Conservation (phyloP, 768 basidiomycete genomes). For the Cystofilobasidium bisporidii region DNA sequence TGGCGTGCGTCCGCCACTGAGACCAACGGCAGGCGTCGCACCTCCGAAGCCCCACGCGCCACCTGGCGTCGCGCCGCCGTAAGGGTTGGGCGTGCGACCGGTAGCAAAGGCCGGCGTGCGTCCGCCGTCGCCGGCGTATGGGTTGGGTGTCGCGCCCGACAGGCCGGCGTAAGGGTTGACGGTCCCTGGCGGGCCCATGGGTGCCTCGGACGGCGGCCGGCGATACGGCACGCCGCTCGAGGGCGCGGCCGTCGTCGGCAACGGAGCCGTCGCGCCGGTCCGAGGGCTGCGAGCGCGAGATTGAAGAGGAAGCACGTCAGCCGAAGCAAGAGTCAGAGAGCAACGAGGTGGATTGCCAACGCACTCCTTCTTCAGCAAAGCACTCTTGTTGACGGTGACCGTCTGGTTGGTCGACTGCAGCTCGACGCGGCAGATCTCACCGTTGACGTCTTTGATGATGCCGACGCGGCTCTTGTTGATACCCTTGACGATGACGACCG, state of each 20-base stretch:
- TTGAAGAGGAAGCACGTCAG: too few species aligned
- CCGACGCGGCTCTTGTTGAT: conserved; percentile 84
- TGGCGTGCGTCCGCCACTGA: conserved; percentile 26
- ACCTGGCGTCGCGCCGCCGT: conserved; percentile 41
- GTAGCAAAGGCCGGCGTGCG: conserved; percentile 29
- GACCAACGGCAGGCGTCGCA: conserved; percentile 15
- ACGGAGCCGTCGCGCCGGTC: conserved; percentile 11
- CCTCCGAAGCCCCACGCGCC: conserved; percentile 45
- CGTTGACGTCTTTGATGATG: conserved; percentile 89
- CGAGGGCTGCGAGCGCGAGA: conserved; percentile 18
- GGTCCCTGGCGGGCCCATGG: conserved; percentile 6
- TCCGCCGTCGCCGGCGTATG: conserved; percentile 26
- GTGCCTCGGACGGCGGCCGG: conserved; percentile 1
- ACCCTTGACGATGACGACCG: conserved; percentile 73
- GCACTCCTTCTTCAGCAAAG: conserved; percentile 62
- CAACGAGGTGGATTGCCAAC: too few species aligned
- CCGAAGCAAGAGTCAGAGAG: too few species aligned
- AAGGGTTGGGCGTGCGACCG: conserved; percentile 48
- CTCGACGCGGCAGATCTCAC: conserved; percentile 75
- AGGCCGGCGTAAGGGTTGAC: conserved; percentile 13
- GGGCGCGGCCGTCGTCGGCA: conserved; percentile 5
- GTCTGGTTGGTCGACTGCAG: conserved; percentile 80
- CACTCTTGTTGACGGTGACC: conserved; percentile 73
- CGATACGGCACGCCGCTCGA: neutral
- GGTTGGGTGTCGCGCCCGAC: conserved; percentile 31